Base-by-base conservation (phyloP, 768 basidiomycete species). In the Suillus occidentalis region DNA sequence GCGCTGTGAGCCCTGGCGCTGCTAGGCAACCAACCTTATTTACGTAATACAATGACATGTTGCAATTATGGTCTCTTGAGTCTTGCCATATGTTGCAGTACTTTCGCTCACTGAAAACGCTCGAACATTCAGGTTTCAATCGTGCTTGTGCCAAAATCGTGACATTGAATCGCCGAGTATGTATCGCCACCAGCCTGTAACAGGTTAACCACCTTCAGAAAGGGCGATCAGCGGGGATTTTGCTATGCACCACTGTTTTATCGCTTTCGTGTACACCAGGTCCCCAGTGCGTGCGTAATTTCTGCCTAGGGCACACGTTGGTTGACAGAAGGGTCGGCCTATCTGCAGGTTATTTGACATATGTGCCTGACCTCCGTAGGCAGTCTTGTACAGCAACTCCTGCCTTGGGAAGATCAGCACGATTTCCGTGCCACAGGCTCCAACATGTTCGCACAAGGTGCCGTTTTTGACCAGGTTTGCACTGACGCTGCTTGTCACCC, bases 251-350 rank as follows among this genome's bases (percentile, higher is more conserved):
- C 65, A 52, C 66, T 64, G 69, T 71, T 69, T 71, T 22, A 61
- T 52, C 67, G 72, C 66, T 65, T 52, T 67, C 68, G 72, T 73
- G 72, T 39, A 69, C 66, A 60, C 66, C 72, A 70, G 63, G 72
- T 70, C 66, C 73, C 69, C 1, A 36, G 0, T 62, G 72, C 68
- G 68, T 73, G 70, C 66, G 66, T 70, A 72, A 70, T 65, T 66
- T 61, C 61, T 25, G 50, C 63, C 63, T 36, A 58, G 58, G 34
- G 12, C 20, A 62, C 62, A 59, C 50, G 25, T 43, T 12, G 52
- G 9, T 39, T 31, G 25, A 28, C 39, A 22, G 14, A 39, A 34
- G 52, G 28, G 52, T 56, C 25, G 28, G 34, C 18, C n/a, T n/a
- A 28, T 22, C 18, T 59, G 28, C 4, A 25, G 4, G n/a, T 28